Conservation (phyloP, 2,329 filamentous ascomycete species). For the Alternaria panax region DNA sequence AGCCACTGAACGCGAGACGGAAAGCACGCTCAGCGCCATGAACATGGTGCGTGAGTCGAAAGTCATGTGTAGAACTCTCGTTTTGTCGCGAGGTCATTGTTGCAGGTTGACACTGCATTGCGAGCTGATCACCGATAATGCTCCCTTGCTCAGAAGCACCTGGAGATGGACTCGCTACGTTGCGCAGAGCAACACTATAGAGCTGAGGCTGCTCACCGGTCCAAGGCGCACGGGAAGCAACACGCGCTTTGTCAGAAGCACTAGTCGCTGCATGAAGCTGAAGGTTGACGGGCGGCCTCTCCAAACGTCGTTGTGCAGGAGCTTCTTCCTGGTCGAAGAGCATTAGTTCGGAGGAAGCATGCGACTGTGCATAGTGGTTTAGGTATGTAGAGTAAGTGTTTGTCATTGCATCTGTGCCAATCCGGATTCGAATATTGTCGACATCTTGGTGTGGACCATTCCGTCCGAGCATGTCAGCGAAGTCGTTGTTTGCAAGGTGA, state of each 20-base stretch:
- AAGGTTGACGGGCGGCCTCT: conserved; percentile 9
- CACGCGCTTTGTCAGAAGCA: background rate
- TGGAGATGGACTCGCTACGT: background rate
- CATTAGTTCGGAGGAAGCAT: conserved; percentile 45
- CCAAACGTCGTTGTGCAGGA: conserved; percentile 12
- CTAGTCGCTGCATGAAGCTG: conserved; percentile 6
- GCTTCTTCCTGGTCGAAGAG: conserved; percentile 42
- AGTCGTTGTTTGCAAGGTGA: conserved; percentile 2
- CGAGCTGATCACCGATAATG: conserved; percentile 4
- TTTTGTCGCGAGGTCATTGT: background rate
- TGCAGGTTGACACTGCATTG: background rate
- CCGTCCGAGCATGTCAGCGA: conserved; percentile 15
- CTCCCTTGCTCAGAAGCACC: conserved; percentile 1
- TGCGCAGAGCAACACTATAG: background rate
- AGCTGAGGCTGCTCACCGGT: conserved; percentile 8
- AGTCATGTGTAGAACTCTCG: conserved; percentile 13
- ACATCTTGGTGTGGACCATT: conserved; percentile 18
- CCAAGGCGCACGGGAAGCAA: background rate
- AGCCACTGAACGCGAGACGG: conserved; percentile 28
- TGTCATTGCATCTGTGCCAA: conserved; percentile 47
- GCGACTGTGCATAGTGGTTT: conserved; percentile 13
- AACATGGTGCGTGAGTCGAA: conserved; percentile 25
- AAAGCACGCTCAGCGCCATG: conserved; percentile 26
- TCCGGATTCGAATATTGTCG: conserved; percentile 44
- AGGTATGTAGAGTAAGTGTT: conserved; percentile 28